phyloP scores from a whole-genome alignment of 2,329 filamentous ascomycete species.

The Gliomastix tumulicola region DNA sequence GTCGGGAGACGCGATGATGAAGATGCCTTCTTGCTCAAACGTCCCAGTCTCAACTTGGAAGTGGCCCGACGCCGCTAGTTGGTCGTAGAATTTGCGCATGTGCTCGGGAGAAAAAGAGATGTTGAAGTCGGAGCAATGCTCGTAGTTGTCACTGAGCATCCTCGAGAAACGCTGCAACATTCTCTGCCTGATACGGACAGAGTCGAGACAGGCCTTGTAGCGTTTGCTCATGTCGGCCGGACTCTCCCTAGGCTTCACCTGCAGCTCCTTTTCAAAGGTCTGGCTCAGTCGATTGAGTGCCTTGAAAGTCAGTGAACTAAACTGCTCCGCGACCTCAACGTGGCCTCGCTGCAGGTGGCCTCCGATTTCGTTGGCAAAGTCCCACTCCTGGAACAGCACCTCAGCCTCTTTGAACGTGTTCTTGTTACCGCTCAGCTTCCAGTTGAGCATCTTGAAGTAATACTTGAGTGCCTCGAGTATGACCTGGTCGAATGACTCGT shows the following conservation, averaged over 20 bases:
- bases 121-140: constrained; percentile 94
- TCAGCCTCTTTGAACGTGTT: constrained; percentile 99
- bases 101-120: constrained; percentile 63
- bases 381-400: constrained; percentile 95
- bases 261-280: constrained; percentile 88
- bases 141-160: constrained; percentile 86
- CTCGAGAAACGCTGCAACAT: constrained; percentile 95
- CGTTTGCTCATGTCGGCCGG: constrained; percentile 89
- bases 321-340: constrained; percentile 95
- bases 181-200: constrained; percentile 88
- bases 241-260: constrained; percentile 76
- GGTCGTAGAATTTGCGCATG: constrained; percentile 71
- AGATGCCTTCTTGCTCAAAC: constrained; percentile 67
- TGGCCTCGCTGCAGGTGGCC: constrained; percentile 88
- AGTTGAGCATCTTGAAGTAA: constrained; percentile 98
- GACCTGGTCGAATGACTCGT: constrained; percentile 89
- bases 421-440: constrained; percentile 95
- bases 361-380: constrained; percentile 91
- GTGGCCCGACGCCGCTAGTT: constrained; percentile 74
- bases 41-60: constrained; percentile 73
- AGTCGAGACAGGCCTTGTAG: constrained; percentile 93
- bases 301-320: constrained; percentile 89
- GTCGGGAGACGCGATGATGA: constrained; percentile 77
- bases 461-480: constrained; percentile 91
- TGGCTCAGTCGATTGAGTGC: constrained; percentile 80